phyloP scores from a whole-genome alignment of 768 basidiomycete genomes.

The Termitomyces bulborhizus region DNA sequence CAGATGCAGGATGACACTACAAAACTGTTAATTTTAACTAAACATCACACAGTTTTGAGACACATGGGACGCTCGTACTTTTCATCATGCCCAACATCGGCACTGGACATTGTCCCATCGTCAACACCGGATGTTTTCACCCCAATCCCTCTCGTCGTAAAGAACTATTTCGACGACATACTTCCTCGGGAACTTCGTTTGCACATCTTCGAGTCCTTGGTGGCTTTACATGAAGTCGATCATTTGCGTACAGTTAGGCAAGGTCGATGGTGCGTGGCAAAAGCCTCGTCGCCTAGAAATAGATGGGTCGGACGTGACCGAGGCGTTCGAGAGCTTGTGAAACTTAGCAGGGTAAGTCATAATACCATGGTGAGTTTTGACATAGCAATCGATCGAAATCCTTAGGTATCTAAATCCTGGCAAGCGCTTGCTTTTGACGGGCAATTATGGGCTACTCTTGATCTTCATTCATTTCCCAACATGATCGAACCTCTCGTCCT shows the following conservation, averaged over 20 bases:
- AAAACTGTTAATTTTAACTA: not conserved
- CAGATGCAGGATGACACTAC: conserved; percentile 3
- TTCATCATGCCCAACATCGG: conserved; percentile 55
- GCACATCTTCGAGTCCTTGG: conserved; percentile 47
- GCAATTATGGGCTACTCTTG: conserved; percentile 71
- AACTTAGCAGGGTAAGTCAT: conserved; percentile 63
- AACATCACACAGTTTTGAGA: conserved; percentile 21
- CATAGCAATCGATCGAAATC: conserved; percentile 1
- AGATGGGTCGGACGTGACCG: conserved; percentile 74
- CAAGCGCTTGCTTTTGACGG: conserved; percentile 74
- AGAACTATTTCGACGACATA: conserved; percentile 60
- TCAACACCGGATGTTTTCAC: conserved; percentile 43
- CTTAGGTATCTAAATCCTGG: conserved; percentile 76
- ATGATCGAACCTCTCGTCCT: conserved; percentile 44
- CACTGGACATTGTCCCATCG: conserved; percentile 52
- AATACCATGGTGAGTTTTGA: not conserved
- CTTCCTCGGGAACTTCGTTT: conserved; percentile 71
- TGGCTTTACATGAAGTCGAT: conserved; percentile 56
- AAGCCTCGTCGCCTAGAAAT: conserved; percentile 53
- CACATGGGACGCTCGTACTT: conserved; percentile 59
- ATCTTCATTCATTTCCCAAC: conserved; percentile 58
- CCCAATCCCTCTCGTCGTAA: conserved; percentile 42
- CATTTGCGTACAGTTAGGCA: conserved; percentile 36
- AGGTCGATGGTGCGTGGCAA: conserved; percentile 53
- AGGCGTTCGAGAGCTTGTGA: conserved; percentile 74